Evolutionary conservation across 75 land plant genomes (phyloP).

Genomic region (Adiantum capillusveneris): DNA sequence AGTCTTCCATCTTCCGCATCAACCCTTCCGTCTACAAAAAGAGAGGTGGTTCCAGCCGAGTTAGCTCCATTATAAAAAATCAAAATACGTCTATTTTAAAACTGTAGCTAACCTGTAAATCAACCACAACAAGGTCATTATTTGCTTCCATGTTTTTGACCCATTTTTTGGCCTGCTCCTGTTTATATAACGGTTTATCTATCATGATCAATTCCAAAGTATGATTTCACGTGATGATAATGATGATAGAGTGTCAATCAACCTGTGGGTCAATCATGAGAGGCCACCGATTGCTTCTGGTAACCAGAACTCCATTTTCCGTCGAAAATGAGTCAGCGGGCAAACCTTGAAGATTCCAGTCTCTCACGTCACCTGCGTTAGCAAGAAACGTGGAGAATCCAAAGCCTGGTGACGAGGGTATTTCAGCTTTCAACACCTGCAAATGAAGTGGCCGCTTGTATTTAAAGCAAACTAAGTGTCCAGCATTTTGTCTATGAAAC

Average conservation of each 20-base stretch:
- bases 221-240: no score
- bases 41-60: no score
- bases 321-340: slow-evolving; percentile 32
- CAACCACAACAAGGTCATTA: slow-evolving; percentile 20
- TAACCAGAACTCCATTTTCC: slow-evolving; percentile 28
- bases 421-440: slow-evolving; percentile 18
- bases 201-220: no score
- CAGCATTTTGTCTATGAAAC: no score
- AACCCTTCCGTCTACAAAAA: slow-evolving; percentile 15
- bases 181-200: background rate
- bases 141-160: slow-evolving; percentile 24
- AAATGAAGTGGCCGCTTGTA: no score
- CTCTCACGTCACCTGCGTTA: slow-evolving; percentile 28
- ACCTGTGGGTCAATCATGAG: slow-evolving; percentile 35
- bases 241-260: background rate
- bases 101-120: slow-evolving; percentile 21
- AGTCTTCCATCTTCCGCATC: slow-evolving; percentile 20
- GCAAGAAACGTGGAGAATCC: slow-evolving; percentile 17
- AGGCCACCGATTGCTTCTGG: slow-evolving; percentile 30
- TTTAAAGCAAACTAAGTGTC: no score
- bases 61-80: no score
- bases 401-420: slow-evolving; percentile 22
- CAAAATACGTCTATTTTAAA: no score
- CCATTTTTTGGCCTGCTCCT: slow-evolving; percentile 33
- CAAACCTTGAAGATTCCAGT: slow-evolving; percentile 32